Conservation (phyloP, 2,329 filamentous ascomycete genomes). For the Pestalotiopsis sp. region DNA sequence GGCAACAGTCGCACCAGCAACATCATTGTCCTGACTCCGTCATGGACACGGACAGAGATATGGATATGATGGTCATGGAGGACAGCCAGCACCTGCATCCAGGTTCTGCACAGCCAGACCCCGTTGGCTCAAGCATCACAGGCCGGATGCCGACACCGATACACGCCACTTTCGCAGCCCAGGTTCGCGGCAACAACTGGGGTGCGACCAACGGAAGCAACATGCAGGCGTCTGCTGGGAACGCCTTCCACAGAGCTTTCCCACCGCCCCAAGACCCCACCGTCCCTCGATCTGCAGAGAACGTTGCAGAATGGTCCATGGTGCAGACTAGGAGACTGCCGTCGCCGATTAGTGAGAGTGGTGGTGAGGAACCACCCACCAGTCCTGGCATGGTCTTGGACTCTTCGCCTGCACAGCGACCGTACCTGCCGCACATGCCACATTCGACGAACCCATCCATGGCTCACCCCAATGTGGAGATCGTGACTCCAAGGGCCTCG, state of each 20-base stretch:
- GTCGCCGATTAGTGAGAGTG: conserved; percentile 61
- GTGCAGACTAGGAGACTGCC: conserved; percentile 57
- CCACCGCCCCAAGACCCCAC: conserved; percentile 39
- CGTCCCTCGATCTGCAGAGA: conserved; percentile 51
- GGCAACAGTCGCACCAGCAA: conserved; percentile 19
- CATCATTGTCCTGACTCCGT: conserved; percentile 24
- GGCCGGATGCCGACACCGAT: conserved; percentile 62
- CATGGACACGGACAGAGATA: conserved; percentile 44
- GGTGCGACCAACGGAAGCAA: conserved; percentile 33
- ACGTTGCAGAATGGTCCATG: conserved; percentile 51
- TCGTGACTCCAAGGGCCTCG: conserved; percentile 21
- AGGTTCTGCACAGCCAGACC: conserved; percentile 33
- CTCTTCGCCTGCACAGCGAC: conserved; percentile 33
- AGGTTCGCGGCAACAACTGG: conserved; percentile 56
- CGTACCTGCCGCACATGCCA: conserved; percentile 36
- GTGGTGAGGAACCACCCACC: conserved; percentile 45
- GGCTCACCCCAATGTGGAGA: conserved; percentile 39
- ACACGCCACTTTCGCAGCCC: conserved; percentile 58
- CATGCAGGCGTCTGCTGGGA: conserved; percentile 24
- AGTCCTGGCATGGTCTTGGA: conserved; percentile 44
- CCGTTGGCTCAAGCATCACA: conserved; percentile 33
- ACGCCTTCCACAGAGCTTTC: conserved; percentile 32
- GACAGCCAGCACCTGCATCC: conserved; percentile 34
- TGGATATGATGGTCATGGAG: conserved; percentile 50
- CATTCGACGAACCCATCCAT: conserved; percentile 36